These are phyloP conservation scores for Clavispora phyllophila DNA, from an alignment of 805 yeast species.

Conservation along the genomic window DNA sequence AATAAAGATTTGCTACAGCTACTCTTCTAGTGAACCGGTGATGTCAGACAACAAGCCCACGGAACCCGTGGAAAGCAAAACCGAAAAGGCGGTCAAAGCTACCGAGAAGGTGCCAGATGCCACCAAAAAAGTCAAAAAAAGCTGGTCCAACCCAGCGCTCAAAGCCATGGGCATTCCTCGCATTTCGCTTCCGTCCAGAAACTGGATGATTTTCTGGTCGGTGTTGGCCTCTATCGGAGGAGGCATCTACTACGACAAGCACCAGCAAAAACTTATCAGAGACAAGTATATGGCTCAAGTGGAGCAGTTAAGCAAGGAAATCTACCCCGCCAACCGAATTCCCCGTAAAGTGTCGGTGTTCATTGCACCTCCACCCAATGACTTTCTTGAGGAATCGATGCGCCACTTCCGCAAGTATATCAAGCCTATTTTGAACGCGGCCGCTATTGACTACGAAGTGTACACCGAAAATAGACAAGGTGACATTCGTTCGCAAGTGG, in stretches of 20 bases:
- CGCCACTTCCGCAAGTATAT: slow-evolving; percentile 70
- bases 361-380: slow-evolving; percentile 97
- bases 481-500: slow-evolving; percentile 74
- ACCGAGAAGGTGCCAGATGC: neutral
- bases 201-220: slow-evolving; percentile 88
- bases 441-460: slow-evolving; percentile 80
- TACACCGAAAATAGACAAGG: slow-evolving; percentile 82
- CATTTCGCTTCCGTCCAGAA: slow-evolving; percentile 77
- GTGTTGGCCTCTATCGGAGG: slow-evolving; percentile 63
- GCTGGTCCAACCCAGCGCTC: slow-evolving; percentile 72
- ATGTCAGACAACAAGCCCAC: slow-evolving; percentile 1
- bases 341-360: slow-evolving; percentile 79
- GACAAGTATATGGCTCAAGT: slow-evolving; percentile 61
- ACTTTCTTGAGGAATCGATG: slow-evolving; percentile 70
- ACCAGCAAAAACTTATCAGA: slow-evolving; percentile 63
- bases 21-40: neutral
- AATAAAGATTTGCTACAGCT: neutral
- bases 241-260: slow-evolving; percentile 75
- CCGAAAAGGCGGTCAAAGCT: neutral
- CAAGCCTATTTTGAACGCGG: slow-evolving; percentile 80
- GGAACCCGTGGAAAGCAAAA: neutral
- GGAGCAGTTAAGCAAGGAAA: slow-evolving; percentile 42
- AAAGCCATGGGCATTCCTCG: slow-evolving; percentile 80
- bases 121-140: slow-evolving; percentile 25
- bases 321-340: slow-evolving; percentile 41